A percentile compares a stretch with the other conserved stretches of the same genome.
Conservation (phyloP, 108 stramenopile genomes). For the Cylindrotheca fusiformis region DNA sequence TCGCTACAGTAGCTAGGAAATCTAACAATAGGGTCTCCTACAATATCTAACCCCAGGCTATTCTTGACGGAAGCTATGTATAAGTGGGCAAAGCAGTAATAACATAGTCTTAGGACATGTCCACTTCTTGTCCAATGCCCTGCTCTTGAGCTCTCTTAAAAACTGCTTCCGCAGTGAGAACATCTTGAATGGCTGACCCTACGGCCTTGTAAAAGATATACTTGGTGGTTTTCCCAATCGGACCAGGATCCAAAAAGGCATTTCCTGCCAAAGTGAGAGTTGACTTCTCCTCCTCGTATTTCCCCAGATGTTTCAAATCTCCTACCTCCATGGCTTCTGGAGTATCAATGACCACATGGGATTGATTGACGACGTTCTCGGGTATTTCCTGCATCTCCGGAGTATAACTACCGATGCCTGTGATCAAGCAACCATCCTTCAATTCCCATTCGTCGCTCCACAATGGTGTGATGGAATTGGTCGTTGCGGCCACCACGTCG, state of each 20-base stretch:
- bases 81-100: too few species aligned
- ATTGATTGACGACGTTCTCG: constrained; percentile 26
- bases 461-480: constrained; percentile 67
- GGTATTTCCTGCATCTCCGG: constrained; percentile 71
- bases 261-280: constrained; percentile 56
- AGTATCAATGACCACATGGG: constrained; percentile 64
- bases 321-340: constrained; percentile 72
- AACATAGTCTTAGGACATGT: constrained; percentile 27
- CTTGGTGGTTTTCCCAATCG: constrained; percentile 27
- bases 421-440: constrained; percentile 60
- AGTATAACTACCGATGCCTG: constrained; percentile 75
- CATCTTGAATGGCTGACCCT: constrained; percentile 80
- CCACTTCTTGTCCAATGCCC: constrained; percentile 42
- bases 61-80: too few species aligned
- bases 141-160: constrained; percentile 32
- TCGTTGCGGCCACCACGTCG: constrained; percentile 62
- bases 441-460: constrained; percentile 45
- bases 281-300: constrained; percentile 5
- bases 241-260: constrained; percentile 26
- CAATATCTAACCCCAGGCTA: too few species aligned
- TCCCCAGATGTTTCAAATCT: constrained; percentile 56
- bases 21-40: too few species aligned
- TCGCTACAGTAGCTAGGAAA: too few species aligned
- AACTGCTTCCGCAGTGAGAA: constrained; percentile 58
- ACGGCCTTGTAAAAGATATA: constrained; percentile 76